Base-by-base conservation (phyloP, 2,329 filamentous ascomycete species). In the Emergomyces orientalis region DNA sequence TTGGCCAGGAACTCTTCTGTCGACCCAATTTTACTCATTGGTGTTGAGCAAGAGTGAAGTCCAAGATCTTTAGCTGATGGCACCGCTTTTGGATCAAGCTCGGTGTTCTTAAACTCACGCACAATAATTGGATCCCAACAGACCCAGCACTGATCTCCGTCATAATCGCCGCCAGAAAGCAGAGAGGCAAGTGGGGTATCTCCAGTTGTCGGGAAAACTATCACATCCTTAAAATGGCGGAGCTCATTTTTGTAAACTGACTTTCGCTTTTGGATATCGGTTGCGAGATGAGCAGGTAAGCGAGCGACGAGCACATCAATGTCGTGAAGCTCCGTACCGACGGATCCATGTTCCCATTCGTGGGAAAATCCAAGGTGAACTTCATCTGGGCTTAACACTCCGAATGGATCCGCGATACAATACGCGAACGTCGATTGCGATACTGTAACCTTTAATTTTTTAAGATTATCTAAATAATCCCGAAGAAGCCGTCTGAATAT, bases 161-260 rank as follows among this genome's bases (percentile, higher is more conserved):
- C 85, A 63, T 87, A 87, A 68, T 88, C 85, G 9, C 85, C 85
- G 5, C 85, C 85, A 30, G 85, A 85, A 0, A 87, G 73, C 69
- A 84, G 82, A n/a, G 78, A 77, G 0, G 84, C 85, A 0, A 85
- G 72, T 0, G 85, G 81, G 19, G 76, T 77, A 8, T 74, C 65
- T 0, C 85, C 85, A 63, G 71, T 76, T 0, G 76, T 77, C 0
- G 85, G 74, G 65, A 87, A 86, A 0, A 87, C 77, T 17, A 85
- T 79, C 0, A 86, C 78, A 68, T 87, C 81, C 55, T 78, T 78
- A 9, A 86, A 76, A 66, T 84, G 79, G 0, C 78, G 76, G 0
- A 87, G 76, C 58, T 82, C 77, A 0, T 74, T 73, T 58, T 80
- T 79, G 67, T 76, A 81, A 0, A 83, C 77, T 0, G 80, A 79